Evolutionary conservation across 495 filamentous ascomycete species (phyloP).

Genomic region (Neurospora sp.): DNA sequence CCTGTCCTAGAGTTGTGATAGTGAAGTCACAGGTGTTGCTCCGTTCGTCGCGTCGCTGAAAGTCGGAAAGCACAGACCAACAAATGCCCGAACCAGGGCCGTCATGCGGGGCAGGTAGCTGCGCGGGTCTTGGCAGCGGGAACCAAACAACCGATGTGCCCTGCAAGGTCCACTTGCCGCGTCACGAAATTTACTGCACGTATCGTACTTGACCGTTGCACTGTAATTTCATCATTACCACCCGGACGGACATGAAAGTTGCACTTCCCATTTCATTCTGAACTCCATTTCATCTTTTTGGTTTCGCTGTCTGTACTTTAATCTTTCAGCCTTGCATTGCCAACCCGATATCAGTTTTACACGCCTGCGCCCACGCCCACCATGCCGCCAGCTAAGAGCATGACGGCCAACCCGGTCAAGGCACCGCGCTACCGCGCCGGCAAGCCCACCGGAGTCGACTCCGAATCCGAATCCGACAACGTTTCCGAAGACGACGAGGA

Average conservation of each 20-base stretch:
- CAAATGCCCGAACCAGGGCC: not conserved
- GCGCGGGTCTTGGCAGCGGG: not conserved
- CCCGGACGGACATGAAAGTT: not conserved
- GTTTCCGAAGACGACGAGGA: slow-evolving; percentile 35
- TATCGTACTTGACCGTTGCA: not conserved
- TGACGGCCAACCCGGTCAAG: slow-evolving; percentile 86
- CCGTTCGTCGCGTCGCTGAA: not conserved
- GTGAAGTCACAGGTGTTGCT: not conserved
- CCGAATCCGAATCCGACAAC: slow-evolving; percentile 48
- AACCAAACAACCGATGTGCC: not conserved
- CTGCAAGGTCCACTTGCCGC: not conserved
- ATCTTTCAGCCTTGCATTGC: not conserved
- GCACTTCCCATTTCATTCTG: not conserved
- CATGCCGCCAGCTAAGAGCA: slow-evolving; percentile 74
- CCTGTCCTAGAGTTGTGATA: not conserved
- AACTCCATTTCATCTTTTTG: not conserved
- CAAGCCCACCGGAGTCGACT: slow-evolving; percentile 66
- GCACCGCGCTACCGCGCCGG: slow-evolving; percentile 80
- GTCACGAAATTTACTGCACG: not conserved
- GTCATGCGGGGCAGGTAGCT: not conserved
- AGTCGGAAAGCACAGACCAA: not conserved
- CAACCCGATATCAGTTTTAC: not conserved
- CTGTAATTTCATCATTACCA: not conserved
- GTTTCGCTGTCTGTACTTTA: not conserved
- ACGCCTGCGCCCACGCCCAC: slow-evolving; percentile 9